Evolutionary conservation across 305 asterid species (phyloP).

Genomic region (Solanum chacoense): DNA sequence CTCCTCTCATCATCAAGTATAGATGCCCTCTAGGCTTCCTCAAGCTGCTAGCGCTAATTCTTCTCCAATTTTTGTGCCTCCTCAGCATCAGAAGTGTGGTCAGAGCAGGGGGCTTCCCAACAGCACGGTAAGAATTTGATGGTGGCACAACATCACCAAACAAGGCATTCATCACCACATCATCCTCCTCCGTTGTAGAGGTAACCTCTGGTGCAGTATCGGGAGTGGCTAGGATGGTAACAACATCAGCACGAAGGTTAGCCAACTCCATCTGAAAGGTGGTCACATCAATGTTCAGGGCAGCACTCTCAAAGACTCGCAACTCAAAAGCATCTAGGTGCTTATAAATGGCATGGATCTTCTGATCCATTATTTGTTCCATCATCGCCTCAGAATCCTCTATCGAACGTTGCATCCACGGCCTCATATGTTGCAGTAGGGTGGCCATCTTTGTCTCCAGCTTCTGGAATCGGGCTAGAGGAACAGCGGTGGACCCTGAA

Average conservation of each 20-base stretch:
- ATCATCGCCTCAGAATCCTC: neutral
- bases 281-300: neutral
- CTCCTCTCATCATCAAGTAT: neutral
- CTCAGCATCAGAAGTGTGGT: neutral
- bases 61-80: neutral
- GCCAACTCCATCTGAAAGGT: neutral
- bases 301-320: neutral
- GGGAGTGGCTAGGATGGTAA: neutral
- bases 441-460: neutral
- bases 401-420: too few relatives aligned
- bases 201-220: neutral
- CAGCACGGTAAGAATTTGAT: too few relatives aligned
- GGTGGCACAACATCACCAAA: neutral
- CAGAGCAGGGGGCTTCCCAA: neutral
- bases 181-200: neutral
- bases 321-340: too few relatives aligned
- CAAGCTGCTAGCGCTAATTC: fast-evolving
- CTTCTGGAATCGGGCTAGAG: neutral
- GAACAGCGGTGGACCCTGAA: neutral
- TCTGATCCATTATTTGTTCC: neutral
- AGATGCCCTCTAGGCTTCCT: neutral
- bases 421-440: neutral
- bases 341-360: neutral
- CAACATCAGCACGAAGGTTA: neutral
- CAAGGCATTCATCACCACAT: neutral